A percentile compares a stretch with the other conserved stretches of the same genome.
phyloP scores from a whole-genome alignment of 2,329 filamentous ascomycete species.

The Elsinoe fawcettii region DNA sequence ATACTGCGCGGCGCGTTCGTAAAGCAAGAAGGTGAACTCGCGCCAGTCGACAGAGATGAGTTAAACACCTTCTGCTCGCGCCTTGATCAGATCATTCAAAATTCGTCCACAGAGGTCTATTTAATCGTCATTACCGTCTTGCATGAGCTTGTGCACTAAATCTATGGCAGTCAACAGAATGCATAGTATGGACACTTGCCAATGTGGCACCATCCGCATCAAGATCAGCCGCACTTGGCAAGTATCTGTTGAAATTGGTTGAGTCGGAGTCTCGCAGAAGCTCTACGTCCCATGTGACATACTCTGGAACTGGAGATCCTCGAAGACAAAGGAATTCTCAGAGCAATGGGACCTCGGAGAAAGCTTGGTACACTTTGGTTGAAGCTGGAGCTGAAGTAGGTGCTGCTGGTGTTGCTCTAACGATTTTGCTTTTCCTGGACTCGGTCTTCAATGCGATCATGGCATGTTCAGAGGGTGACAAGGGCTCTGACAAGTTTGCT shows the following conservation, averaged over 20 bases:
- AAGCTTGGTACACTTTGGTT: background rate
- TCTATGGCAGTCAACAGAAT: conserved; percentile 18
- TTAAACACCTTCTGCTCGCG: conserved; percentile 13
- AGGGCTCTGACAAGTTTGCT: background rate
- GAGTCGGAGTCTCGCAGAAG: background rate
- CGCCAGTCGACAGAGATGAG: conserved; percentile 15
- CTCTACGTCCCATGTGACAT: background rate
- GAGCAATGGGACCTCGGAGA: background rate
- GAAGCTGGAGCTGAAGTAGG: conserved; percentile 6
- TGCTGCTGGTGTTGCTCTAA: background rate
- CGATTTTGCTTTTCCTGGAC: background rate
- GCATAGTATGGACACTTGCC: conserved; percentile 17
- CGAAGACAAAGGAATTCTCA: background rate
- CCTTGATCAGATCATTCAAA: conserved; percentile 15
- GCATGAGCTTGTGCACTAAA: conserved; percentile 15
- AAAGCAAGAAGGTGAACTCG: conserved; percentile 6
- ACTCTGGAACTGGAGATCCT: conserved; percentile 4
- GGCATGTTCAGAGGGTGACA: background rate
- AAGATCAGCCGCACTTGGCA: conserved; percentile 17
- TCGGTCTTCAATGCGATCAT: background rate
- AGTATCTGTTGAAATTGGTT: conserved; percentile 16
- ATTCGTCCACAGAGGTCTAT: conserved; percentile 17
- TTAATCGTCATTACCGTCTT: background rate
- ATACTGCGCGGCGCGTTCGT: conserved; percentile 9
- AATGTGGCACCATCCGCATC: conserved; percentile 17